Evolutionary conservation across 257 asterid genomes (phyloP), one percentile per base, ranked within the genome.

Genomic region (Voacanga thouarsii): DNA sequence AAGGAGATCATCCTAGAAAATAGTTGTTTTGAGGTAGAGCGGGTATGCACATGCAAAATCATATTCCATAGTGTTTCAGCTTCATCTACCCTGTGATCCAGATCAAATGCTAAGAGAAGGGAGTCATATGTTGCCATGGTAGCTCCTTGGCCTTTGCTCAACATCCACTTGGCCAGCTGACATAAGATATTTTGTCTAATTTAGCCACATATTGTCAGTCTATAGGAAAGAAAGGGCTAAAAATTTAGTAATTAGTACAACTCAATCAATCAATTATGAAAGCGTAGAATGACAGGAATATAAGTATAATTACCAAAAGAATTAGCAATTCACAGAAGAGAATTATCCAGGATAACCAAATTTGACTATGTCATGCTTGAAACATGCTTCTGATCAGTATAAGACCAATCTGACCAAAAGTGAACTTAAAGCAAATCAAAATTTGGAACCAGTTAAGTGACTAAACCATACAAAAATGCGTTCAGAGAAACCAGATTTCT

Each of bases 1-100:
- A 94, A 84, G 78, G 97, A 87, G 77, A 92, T 87, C 87, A 91
- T 91, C 88, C 99, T 90, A 16, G 99, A 94, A 87, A 94, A 92
- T 69, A 94, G 82, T 82, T 80, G 88, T 85, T 86, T 94, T 2
- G 98, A 90, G 68, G 90, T 78, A 4, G 99, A 94, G 75, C 99
- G 99, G 26, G 88, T 83, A 67, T 90, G 90, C 26, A 87, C 80
- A 24, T 83, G 90, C 82, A 95, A 83, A 83, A 92, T 91, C 92
- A 89, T 86, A 85, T 95, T 78, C 98, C 99, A 95, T 71, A 95
- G 77, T 26, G 39, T 80, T 85, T 83, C 92, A 18, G 97, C 99
- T 85, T 95, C 99, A 64, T 90, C 98, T 78, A 87, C 81, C 85
- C 99, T 90, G 59, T 78, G 80, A 60, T 91, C 99, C 96, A 91